These are phyloP conservation scores for Yamadazyma trypodendri DNA, from an alignment of 1,139 yeast genomes.

Conservation along the genomic window DNA sequence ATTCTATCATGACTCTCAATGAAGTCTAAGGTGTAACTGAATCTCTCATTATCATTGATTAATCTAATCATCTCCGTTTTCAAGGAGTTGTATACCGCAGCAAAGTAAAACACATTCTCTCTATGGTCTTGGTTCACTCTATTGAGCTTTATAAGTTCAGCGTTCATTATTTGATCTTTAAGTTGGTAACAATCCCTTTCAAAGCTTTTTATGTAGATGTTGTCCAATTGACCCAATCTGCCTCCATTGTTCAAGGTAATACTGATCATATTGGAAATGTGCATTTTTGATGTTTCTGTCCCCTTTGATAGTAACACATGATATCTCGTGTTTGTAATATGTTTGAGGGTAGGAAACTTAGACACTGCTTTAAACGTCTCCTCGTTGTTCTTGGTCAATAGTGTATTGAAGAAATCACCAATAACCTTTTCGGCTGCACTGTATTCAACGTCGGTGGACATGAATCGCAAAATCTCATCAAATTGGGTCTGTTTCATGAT, in stretches of 20 bases:
- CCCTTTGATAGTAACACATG: slow-evolving; percentile 21
- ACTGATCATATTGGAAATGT: slow-evolving; percentile 33
- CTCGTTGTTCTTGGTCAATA: slow-evolving; percentile 38
- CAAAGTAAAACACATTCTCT: slow-evolving; percentile 56
- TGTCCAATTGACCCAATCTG: slow-evolving; percentile 35
- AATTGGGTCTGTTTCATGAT: slow-evolving; percentile 33
- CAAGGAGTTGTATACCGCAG: slow-evolving; percentile 45
- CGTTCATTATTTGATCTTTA: slow-evolving; percentile 41
- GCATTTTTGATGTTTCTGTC: slow-evolving; percentile 22
- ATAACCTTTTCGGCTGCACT: slow-evolving; percentile 18
- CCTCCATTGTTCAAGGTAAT: slow-evolving; percentile 43
- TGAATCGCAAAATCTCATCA: slow-evolving; percentile 15
- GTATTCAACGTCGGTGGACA: slow-evolving; percentile 18
- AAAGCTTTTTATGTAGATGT: slow-evolving; percentile 37
- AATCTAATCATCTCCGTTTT: slow-evolving; percentile 44
- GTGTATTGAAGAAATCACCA: slow-evolving; percentile 30
- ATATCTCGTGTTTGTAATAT: slow-evolving; percentile 25
- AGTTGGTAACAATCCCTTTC: slow-evolving; percentile 49
- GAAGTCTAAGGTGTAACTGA: slow-evolving; percentile 52
- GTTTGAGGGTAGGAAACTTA: slow-evolving; percentile 31
- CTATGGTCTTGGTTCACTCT: slow-evolving; percentile 61
- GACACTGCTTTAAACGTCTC: slow-evolving; percentile 31
- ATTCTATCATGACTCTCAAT: slow-evolving; percentile 69
- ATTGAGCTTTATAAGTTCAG: slow-evolving; percentile 49
- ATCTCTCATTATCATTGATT: slow-evolving; percentile 18